Evolutionary conservation across 208 protist genomes (phyloP), one percentile per base, ranked within the genome.

Genomic region (Strigomonas galati): DNA sequence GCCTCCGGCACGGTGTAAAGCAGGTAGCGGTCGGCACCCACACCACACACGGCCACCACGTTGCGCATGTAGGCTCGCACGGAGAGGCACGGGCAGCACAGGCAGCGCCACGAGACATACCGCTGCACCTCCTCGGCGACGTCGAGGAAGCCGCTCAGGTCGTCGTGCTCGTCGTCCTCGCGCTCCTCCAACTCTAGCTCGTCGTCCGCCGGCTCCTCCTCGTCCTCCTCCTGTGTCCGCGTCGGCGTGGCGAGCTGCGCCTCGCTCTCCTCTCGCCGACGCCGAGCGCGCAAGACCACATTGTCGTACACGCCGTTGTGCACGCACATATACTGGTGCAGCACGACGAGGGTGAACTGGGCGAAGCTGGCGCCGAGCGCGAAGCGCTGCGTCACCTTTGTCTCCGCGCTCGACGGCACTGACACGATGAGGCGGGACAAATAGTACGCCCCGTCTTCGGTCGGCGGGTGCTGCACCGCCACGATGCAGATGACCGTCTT

Each of bases 21-120:
- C 23, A 80, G 67, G 71, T 94, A 94, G 66, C 67, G 79, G 64
- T 94, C 85, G 24, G 67, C 65, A 14, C 85, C 88, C 14, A 80
- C 69, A 26, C 83, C 83, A 5, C 72, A 40, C 5, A 78, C 82
- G 0, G 55, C 32, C 21, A 75, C 70, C 31, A 78, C 68, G 67
- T 89, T 87, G 15, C 31, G 40, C 72, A 35, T 72, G 64, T 73
- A 74, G 27, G 23, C 59, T 12, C 12, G 6, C 15, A 73, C 15
- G 28, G 52, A 23, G 15, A 21, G 27, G 5, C 60, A 30, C 5
- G 62, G 28, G 21, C 31, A 4, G 44, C 21, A 23, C 26, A 3
- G 31, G 19, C 17, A 62, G 32, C 24, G 7, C 12, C 43, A 58
- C 35, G 49, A 51, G 12, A 30, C 48, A 54, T 63, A 57, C 35